Conservation (phyloP, 805 yeast genomes). For the Schwanniomyces pseudopolymorphus region DNA sequence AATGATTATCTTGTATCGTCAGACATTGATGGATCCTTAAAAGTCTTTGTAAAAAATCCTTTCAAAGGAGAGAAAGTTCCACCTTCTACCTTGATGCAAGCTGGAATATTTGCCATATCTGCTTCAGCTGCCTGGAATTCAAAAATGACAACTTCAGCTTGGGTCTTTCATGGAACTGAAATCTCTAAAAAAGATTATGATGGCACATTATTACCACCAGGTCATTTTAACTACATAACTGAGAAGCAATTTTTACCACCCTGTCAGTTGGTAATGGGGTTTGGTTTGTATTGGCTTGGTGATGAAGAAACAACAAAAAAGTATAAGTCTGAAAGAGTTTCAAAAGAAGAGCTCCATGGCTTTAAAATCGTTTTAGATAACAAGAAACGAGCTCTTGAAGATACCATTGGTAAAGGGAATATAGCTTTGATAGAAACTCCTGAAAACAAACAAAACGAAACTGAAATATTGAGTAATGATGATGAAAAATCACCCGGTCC, state of each 20-base stretch:
- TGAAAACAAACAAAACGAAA: background rate
- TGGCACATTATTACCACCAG: slow-evolving; percentile 58
- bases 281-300: slow-evolving; percentile 74
- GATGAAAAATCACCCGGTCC: background rate
- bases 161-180: slow-evolving; percentile 74
- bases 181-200: slow-evolving; percentile 70
- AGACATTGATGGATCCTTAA: slow-evolving; percentile 70
- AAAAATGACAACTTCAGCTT: slow-evolving; percentile 77
- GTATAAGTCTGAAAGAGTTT: slow-evolving; percentile 24
- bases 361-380: slow-evolving; percentile 33
- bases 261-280: slow-evolving; percentile 85
- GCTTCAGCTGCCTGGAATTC: slow-evolving; percentile 89
- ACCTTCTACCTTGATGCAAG: slow-evolving; percentile 85
- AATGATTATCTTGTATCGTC: slow-evolving; percentile 73
- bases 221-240: slow-evolving; percentile 55
- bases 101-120: slow-evolving; percentile 81
- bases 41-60: slow-evolving; percentile 82
- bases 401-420: background rate
- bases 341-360: slow-evolving; percentile 38
- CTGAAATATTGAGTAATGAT: background rate
- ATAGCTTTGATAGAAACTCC: background rate
- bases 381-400: slow-evolving; percentile 38
- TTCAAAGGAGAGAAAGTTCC: slow-evolving; percentile 69
- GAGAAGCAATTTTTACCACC: slow-evolving; percentile 68
- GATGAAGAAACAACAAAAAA: slow-evolving; percentile 52